Conservation (phyloP, 1,284 basidiomycete genomes). For the Leccinum huronense region DNA sequence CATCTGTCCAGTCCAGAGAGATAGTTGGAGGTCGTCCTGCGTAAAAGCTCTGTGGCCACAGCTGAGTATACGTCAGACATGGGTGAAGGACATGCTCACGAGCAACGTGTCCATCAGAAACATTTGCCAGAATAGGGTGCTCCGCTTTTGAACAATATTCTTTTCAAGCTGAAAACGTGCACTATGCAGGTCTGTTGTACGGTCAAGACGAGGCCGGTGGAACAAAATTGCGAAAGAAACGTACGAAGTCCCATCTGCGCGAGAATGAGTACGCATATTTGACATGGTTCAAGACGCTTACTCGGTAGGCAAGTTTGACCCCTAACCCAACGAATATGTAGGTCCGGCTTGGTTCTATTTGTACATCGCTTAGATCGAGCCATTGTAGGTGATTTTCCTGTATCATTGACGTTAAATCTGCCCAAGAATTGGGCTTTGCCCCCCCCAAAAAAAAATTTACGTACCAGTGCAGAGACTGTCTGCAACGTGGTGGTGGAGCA, state of each 20-base stretch:
- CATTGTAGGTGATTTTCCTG: slow-evolving; percentile 59
- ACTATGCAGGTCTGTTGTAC: slow-evolving; percentile 50
- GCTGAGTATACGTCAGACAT: neutral
- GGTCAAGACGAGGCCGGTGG: slow-evolving; percentile 1
- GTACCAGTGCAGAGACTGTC: slow-evolving; percentile 52
- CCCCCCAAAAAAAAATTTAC: slow-evolving; percentile 21
- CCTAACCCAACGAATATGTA: slow-evolving; percentile 60
- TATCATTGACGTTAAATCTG: neutral
- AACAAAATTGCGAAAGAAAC: slow-evolving; percentile 23
- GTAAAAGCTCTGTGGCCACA: slow-evolving; percentile 53
- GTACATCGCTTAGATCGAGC: slow-evolving; percentile 55
- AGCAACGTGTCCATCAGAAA: slow-evolving; percentile 57
- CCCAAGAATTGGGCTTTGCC: neutral
- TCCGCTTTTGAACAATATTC: slow-evolving; percentile 46
- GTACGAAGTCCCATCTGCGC: slow-evolving; percentile 64
- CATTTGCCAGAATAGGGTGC: slow-evolving; percentile 63
- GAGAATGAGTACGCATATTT: slow-evolving; percentile 11
- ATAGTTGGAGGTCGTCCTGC: slow-evolving; percentile 62
- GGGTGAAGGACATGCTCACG: slow-evolving; percentile 36
- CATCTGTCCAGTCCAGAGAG: slow-evolving; percentile 54
- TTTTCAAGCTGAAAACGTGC: slow-evolving; percentile 55
- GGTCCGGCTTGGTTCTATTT: slow-evolving; percentile 46
- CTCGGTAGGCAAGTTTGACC: slow-evolving; percentile 55
- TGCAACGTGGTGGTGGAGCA: slow-evolving; percentile 49
- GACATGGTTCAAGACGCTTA: slow-evolving; percentile 32